Percentiles rank a stretch among this genome's conserved stretches.
Evolutionary conservation across 495 filamentous ascomycete species (phyloP).

Genomic region (Corynascus novoguineensis): DNA sequence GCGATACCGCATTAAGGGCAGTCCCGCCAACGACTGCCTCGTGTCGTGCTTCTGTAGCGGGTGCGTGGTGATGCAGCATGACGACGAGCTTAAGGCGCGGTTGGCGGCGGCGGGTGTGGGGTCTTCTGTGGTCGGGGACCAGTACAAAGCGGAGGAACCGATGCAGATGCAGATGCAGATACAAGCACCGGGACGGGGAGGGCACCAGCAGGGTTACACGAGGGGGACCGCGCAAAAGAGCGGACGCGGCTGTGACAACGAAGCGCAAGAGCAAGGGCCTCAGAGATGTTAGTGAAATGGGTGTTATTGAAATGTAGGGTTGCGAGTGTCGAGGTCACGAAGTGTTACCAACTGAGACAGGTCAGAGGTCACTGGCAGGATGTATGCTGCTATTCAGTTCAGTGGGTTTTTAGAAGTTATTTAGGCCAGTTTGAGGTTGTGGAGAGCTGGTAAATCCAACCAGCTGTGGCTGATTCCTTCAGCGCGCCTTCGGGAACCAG

Average conservation of each 20-base stretch:
- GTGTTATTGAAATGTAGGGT: no score
- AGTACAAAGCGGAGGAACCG: neutral
- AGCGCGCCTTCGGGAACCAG: no score
- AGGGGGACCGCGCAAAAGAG: no score
- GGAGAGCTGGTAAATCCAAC: neutral
- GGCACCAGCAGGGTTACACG: neutral
- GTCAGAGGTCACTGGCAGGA: no score
- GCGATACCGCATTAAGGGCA: conserved; percentile 47
- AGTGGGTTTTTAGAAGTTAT: no score
- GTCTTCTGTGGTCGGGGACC: neutral
- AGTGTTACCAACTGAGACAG: no score
- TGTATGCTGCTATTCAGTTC: no score
- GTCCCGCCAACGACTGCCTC: conserved; percentile 42
- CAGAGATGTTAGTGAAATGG: no score
- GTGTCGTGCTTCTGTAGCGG: conserved; percentile 43
- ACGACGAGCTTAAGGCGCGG: conserved; percentile 45
- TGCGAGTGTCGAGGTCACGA: no score
- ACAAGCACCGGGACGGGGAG: neutral
- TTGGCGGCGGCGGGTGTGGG: neutral
- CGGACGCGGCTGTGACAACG: no score
- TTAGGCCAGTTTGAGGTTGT: no score
- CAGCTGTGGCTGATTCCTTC: neutral
- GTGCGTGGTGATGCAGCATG: conserved; percentile 49
- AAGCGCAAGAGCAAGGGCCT: no score
- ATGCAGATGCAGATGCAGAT: neutral